Evolutionary conservation across 2,329 filamentous ascomycete genomes (phyloP), one percentile per base, ranked within the genome.

Genomic region (Dissoconium aciculare): DNA sequence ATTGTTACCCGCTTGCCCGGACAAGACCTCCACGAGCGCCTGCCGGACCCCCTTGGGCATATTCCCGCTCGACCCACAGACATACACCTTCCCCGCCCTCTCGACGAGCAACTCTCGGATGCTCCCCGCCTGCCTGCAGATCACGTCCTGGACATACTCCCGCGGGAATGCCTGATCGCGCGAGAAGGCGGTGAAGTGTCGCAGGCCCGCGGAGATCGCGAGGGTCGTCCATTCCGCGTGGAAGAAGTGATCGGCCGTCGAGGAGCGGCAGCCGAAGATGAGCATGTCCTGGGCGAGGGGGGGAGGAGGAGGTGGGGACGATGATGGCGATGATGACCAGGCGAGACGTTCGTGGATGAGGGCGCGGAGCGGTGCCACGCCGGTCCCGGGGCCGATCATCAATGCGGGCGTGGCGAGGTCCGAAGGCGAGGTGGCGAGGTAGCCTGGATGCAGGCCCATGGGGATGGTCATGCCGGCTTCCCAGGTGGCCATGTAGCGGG

Each of bases 251-350:
- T 98, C 89, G 0, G 76, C 69, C 0, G 59, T 46, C 8, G 63
- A 57, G 45, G 81, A 91, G 17, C 89, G 74, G 41, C 80, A 83
- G 8, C 89, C 89, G 42, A 83, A 95, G 54, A 95, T 77, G 2
- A 98, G 62, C 1, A 81, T 44, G 3, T 65, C 51, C 34, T 42
- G 42, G 9, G 39, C 30, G 3, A 51, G 35, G 4, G 34, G 11
- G n/a, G 36, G 34, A 2, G 35, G 37, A 11, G 30, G 11, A 31
- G 4, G 21, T 17, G 17, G 35, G 1, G 11, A 27, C 9, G 15
- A 11, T 4, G 54, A 38, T 9, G 47, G 30, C 12, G 53, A 46
- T 9, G 47, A 30, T 12, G 53, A 46, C 58, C 59, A 63, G 5
- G 42, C 33, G 12, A 52, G 45, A 15, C 83, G 77, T 42, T 91